Evolutionary conservation across 306 rosid species (phyloP).

Genomic region (Prunus campanulata): DNA sequence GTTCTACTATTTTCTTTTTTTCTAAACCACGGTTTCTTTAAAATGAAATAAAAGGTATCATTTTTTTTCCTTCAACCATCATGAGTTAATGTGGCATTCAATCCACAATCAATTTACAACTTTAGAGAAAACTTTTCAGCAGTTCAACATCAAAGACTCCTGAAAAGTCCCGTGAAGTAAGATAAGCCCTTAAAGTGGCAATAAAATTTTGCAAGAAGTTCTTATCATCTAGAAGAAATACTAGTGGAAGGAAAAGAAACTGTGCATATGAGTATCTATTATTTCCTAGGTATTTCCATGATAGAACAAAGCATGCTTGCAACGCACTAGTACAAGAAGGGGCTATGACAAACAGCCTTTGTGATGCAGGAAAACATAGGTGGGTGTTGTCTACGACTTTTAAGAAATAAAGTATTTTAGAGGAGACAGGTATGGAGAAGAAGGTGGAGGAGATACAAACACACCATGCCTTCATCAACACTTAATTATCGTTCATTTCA

Average conservation of each 20-base stretch:
- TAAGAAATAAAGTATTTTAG: too few relatives aligned
- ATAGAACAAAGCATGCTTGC: background rate
- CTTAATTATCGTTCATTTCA: too few relatives aligned
- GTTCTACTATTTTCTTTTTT: background rate
- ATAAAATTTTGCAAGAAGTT: background rate
- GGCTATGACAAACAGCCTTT: background rate
- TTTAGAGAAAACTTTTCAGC: background rate
- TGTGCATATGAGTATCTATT: background rate
- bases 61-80: background rate
- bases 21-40: background rate
- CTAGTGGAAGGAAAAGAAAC: background rate
- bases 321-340: background rate
- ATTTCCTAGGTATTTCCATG: background rate
- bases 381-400: too few relatives aligned
- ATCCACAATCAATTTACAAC: background rate
- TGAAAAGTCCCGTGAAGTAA: background rate
- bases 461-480: too few relatives aligned
- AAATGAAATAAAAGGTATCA: background rate
- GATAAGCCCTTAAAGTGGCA: background rate
- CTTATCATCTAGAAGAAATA: background rate
- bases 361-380: too few relatives aligned
- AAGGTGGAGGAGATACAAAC: too few relatives aligned
- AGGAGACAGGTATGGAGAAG: too few relatives aligned
- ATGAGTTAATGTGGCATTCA: background rate
- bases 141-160: background rate